These are phyloP conservation scores for Sporopachydermia quercuum DNA, from an alignment of 805 yeast species.

Conservation along the genomic window DNA sequence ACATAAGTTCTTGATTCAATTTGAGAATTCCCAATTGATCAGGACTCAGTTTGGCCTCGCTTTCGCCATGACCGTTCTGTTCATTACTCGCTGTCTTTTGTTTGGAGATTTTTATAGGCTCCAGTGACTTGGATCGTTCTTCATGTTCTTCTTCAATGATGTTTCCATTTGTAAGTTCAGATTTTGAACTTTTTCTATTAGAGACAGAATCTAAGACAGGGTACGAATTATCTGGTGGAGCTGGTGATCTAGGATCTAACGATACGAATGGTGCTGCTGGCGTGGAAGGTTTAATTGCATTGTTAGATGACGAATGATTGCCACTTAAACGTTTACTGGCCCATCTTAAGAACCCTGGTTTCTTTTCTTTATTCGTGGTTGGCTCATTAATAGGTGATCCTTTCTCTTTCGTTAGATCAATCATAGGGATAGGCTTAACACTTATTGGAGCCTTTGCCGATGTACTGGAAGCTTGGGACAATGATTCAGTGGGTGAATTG, in stretches of 20 bases:
- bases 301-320: no score
- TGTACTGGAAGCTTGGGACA: no score
- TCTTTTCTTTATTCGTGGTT: background rate
- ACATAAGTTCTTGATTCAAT: slow-evolving; percentile 7
- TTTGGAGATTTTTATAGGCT: background rate
- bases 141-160: background rate
- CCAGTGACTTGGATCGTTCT: background rate
- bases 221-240: background rate
- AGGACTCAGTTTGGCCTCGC: slow-evolving; percentile 5
- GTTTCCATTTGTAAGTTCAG: background rate
- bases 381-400: background rate
- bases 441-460: no score
- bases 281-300: no score
- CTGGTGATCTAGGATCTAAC: background rate
- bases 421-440: no score
- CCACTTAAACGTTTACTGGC: background rate
- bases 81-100: background rate
- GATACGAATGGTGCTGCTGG: background rate
- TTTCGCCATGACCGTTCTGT: no score
- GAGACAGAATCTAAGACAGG: no score
- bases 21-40: background rate
- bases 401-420: no score
- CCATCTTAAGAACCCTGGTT: background rate
- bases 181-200: background rate
- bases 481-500: no score